Conservation (phyloP, 768 basidiomycete genomes). For the Leucogyrophana mollusca region DNA sequence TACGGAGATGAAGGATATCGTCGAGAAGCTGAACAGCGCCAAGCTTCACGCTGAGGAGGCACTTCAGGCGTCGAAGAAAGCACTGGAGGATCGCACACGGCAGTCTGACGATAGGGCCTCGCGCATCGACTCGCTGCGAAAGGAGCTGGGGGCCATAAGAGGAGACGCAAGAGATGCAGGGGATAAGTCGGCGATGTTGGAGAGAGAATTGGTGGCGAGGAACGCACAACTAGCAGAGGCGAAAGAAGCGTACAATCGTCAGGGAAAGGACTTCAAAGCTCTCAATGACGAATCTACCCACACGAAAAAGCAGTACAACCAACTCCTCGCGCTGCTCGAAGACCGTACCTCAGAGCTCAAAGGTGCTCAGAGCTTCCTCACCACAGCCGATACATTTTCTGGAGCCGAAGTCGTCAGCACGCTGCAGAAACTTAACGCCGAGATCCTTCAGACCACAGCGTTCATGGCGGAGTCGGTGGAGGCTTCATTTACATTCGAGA, state of each 20-base stretch:
- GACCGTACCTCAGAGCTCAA: slow-evolving; percentile 43
- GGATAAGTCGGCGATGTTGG: slow-evolving; percentile 2
- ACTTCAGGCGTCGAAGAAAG: slow-evolving; percentile 16
- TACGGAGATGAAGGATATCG: slow-evolving; percentile 13
- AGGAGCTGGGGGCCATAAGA: slow-evolving; percentile 16
- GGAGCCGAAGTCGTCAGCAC: slow-evolving; percentile 44
- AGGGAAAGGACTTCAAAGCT: slow-evolving; percentile 16
- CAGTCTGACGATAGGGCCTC: slow-evolving; percentile 16
- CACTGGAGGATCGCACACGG: slow-evolving; percentile 14
- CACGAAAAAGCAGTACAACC: slow-evolving; percentile 26
- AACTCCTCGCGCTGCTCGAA: slow-evolving; percentile 31
- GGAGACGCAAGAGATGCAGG: slow-evolving; percentile 2
- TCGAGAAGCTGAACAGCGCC: slow-evolving; percentile 25
- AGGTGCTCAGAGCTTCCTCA: slow-evolving; percentile 45
- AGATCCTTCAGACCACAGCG: slow-evolving; percentile 47
- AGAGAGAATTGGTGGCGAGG: slow-evolving; percentile 5
- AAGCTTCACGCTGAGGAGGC: slow-evolving; percentile 19
- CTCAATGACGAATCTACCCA: slow-evolving; percentile 27
- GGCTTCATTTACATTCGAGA: slow-evolving; percentile 35
- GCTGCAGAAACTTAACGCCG: slow-evolving; percentile 45
- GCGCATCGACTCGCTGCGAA: slow-evolving; percentile 17
- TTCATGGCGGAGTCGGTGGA: slow-evolving; percentile 47
- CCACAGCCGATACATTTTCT: slow-evolving; percentile 41
- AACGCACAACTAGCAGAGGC: slow-evolving; percentile 5
- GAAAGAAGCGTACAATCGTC: slow-evolving; percentile 14